These are phyloP conservation scores for Lodderomyces jiufengensis DNA, from an alignment of 1,139 yeast species.

Conservation along the genomic window DNA sequence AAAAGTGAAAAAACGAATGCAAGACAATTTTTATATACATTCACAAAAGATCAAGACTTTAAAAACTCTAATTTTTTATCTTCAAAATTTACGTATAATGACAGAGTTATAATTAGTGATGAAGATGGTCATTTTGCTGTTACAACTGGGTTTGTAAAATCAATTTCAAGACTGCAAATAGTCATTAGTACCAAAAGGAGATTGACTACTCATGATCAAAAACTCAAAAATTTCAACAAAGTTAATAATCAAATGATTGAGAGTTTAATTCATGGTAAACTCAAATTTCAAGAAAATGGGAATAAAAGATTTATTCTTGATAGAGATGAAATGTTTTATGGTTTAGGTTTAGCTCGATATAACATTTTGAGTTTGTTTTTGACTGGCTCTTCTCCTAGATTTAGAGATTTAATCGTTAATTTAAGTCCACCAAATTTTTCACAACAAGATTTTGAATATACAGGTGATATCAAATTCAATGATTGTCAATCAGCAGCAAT, in stretches of 20 bases:
- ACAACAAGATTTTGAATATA: neutral
- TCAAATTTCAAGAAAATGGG: constrained; percentile 20
- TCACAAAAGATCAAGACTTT: constrained; percentile 18
- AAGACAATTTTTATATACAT: constrained; percentile 41
- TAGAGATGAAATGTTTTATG: constrained; percentile 72
- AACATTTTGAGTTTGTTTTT: constrained; percentile 68
- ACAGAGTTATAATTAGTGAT: constrained; percentile 70
- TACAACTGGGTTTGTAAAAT: constrained; percentile 56
- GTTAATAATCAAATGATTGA: constrained; percentile 46
- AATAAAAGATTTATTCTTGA: constrained; percentile 59
- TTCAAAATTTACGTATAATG: constrained; percentile 49
- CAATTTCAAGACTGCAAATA: constrained; percentile 35
- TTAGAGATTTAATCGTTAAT: constrained; percentile 65
- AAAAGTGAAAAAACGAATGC: constrained; percentile 14
- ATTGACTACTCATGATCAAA: constrained; percentile 44
- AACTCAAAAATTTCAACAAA: constrained; percentile 38
- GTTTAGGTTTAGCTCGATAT: constrained; percentile 72
- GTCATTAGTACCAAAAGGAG: constrained; percentile 49
- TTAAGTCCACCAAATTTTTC: constrained; percentile 29
- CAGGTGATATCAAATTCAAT: constrained; percentile 30
- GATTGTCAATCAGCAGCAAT: constrained; percentile 70
- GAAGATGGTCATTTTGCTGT: constrained; percentile 76
- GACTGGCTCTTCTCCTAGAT: constrained; percentile 48
- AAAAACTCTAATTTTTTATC: constrained; percentile 8
- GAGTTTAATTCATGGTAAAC: constrained; percentile 28